A percentile compares a stretch with the other conserved stretches of the same genome.
Conservation (phyloP, 139 green algal species). For the Desmodesmus armatus region DNA sequence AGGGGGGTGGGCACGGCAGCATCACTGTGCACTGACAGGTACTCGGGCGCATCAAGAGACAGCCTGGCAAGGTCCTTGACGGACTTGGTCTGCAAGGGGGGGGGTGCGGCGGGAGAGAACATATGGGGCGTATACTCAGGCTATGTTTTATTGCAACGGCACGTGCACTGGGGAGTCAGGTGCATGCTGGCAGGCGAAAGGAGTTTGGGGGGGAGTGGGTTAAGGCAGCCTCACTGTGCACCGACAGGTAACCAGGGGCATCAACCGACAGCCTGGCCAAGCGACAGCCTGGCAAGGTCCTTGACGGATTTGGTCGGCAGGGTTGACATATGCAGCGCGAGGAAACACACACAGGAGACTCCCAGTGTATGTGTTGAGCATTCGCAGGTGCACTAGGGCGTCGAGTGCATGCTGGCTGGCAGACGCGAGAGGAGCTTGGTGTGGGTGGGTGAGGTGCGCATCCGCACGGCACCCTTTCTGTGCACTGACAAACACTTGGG, state of each 20-base stretch:
- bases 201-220: slow-evolving; percentile 93
- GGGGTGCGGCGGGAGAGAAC: neutral
- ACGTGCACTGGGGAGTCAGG: too few relatives aligned
- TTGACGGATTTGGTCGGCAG: slow-evolving; percentile 87
- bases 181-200: too few relatives aligned
- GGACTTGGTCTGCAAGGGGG: slow-evolving; percentile 85
- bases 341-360: too few relatives aligned
- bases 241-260: slow-evolving; percentile 87
- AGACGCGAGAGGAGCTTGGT: too few relatives aligned
- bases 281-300: slow-evolving; percentile 83
- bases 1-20: slow-evolving; percentile 86
- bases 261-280: slow-evolving; percentile 78
- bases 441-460: too few relatives aligned
- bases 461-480: slow-evolving; percentile 76
- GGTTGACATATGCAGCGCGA: slow-evolving; percentile 25
- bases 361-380: too few relatives aligned
- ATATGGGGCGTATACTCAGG: too few relatives aligned
- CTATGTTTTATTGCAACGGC: too few relatives aligned
- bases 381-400: too few relatives aligned
- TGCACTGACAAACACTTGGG: too few relatives aligned
- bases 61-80: slow-evolving; percentile 84
- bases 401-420: too few relatives aligned
- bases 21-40: slow-evolving; percentile 93
- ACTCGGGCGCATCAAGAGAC: slow-evolving; percentile 79
- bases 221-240: slow-evolving; percentile 86